phyloP scores from a whole-genome alignment of 2,329 filamentous ascomycete genomes.

The Aspergillus phoenicis region DNA sequence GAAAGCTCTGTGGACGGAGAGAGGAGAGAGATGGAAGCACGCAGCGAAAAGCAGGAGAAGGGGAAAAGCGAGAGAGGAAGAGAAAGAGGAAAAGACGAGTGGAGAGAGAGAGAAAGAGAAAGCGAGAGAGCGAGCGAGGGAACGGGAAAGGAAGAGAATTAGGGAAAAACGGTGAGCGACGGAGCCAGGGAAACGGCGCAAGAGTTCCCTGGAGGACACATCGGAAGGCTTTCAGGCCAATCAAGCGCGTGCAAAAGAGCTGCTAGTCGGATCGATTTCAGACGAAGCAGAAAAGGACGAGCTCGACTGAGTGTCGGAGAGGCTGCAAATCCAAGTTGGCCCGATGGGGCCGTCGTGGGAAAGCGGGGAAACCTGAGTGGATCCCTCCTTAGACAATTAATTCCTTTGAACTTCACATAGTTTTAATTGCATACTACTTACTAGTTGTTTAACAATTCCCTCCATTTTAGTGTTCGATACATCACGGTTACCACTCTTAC shows the following conservation, averaged over 20 bases:
- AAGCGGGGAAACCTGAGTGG: constrained; percentile 24
- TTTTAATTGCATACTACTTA: too few relatives aligned
- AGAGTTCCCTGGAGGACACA: constrained; percentile 8
- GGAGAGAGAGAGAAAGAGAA: constrained; percentile 7
- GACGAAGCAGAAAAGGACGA: not conserved
- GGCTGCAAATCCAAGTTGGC: constrained; percentile 10
- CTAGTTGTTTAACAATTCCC: not conserved
- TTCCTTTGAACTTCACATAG: not conserved
- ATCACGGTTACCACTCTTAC: too few relatives aligned
- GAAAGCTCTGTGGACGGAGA: constrained; percentile 8
- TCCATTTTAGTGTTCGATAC: not conserved
- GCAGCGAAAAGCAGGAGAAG: constrained; percentile 6
- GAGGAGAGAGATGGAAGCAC: constrained; percentile 1
- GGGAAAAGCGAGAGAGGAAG: constrained; percentile 4
- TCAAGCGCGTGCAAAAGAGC: constrained; percentile 14
- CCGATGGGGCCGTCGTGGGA: constrained; percentile 21
- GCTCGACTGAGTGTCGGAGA: not conserved
- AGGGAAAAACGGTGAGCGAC: constrained; percentile 19
- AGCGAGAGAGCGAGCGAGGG: constrained; percentile 15
- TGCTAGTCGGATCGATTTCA: not conserved
- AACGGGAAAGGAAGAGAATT: constrained; percentile 16
- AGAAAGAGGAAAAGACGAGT: not conserved
- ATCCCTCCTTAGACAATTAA: constrained; percentile 8
- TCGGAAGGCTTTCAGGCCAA: constrained; percentile 19
- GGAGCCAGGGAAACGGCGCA: constrained; percentile 13